Evolutionary conservation across 192 early-diverging fungal species (phyloP).

Genomic region (Backusella westeae): DNA sequence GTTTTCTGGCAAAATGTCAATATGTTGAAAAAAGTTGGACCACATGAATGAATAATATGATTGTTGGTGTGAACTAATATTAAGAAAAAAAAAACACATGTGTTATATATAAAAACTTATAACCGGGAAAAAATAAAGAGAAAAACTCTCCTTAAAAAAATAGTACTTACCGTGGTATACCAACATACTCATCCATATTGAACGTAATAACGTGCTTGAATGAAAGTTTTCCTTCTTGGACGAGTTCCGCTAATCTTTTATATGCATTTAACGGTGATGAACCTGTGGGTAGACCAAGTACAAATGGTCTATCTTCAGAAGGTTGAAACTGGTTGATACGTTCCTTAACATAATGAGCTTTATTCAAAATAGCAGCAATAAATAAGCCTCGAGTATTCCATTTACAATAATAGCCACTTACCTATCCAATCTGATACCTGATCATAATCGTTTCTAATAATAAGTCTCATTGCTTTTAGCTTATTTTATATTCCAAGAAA

Average conservation of each 20-base stretch:
- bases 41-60: slow-evolving; percentile 91
- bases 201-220: slow-evolving; percentile 84
- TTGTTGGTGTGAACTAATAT: slow-evolving; percentile 38
- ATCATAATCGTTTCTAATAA: slow-evolving; percentile 23
- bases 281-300: slow-evolving; percentile 83
- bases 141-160: slow-evolving; percentile 64
- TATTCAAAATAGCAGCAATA: neutral
- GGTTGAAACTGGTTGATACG: slow-evolving; percentile 79
- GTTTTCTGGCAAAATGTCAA: slow-evolving; percentile 63
- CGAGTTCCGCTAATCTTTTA: slow-evolving; percentile 70
- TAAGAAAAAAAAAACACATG: neutral
- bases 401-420: neutral
- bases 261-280: slow-evolving; percentile 81
- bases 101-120: slow-evolving; percentile 45
- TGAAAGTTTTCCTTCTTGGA: slow-evolving; percentile 63
- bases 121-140: neutral
- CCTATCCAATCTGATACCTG: slow-evolving; percentile 16
- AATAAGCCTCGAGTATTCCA: neutral
- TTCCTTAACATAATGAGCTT: slow-evolving; percentile 77
- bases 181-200: slow-evolving; percentile 92
- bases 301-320: slow-evolving; percentile 75
- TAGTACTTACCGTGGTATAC: slow-evolving; percentile 69
- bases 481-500: slow-evolving; percentile 1
- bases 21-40: slow-evolving; percentile 78
- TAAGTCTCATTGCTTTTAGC: slow-evolving; percentile 6